A percentile compares a stretch with the other conserved stretches of the same genome.
phyloP scores from a whole-genome alignment of 768 basidiomycete species.

The Antrodiella citrinella region DNA sequence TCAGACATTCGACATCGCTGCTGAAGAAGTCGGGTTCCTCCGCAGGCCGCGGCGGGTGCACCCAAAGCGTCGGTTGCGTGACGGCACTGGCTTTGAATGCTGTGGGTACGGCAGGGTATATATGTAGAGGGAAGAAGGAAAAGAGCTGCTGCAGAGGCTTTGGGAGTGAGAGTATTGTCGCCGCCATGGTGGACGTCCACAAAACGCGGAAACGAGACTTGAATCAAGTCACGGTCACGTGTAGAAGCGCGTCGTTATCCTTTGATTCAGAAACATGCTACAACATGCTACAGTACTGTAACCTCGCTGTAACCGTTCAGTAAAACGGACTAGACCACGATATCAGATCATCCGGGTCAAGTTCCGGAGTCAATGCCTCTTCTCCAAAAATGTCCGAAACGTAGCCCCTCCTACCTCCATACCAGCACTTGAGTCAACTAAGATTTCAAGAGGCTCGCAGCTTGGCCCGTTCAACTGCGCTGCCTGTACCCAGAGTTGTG shows the following conservation, averaged over 20 bases:
- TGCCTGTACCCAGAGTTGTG: too few relatives aligned
- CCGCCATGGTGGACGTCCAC: not conserved
- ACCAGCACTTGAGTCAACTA: too few relatives aligned
- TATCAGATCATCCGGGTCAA: too few relatives aligned
- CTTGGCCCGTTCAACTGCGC: too few relatives aligned
- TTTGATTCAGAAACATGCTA: too few relatives aligned
- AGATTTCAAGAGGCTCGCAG: too few relatives aligned
- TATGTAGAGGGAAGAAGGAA: conserved; percentile 51
- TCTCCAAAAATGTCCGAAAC: too few relatives aligned
- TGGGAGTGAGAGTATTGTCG: not conserved
- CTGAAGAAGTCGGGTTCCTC: conserved; percentile 37
- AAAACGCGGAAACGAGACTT: not conserved
- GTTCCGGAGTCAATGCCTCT: too few relatives aligned
- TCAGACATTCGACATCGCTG: conserved; percentile 77
- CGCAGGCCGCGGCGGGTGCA: conserved; percentile 38
- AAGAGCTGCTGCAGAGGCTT: conserved; percentile 37
- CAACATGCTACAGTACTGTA: too few relatives aligned
- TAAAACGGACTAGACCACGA: too few relatives aligned
- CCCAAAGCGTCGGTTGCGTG: conserved; percentile 52
- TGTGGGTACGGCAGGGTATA: conserved; percentile 31
- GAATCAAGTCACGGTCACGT: not conserved
- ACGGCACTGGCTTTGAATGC: conserved; percentile 23
- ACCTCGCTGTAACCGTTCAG: too few relatives aligned
- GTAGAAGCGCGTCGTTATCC: not conserved
- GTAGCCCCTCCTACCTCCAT: too few relatives aligned